Evolutionary conservation across 148 eudicot genomes (phyloP).

Genomic region (Bassia scoparia): DNA sequence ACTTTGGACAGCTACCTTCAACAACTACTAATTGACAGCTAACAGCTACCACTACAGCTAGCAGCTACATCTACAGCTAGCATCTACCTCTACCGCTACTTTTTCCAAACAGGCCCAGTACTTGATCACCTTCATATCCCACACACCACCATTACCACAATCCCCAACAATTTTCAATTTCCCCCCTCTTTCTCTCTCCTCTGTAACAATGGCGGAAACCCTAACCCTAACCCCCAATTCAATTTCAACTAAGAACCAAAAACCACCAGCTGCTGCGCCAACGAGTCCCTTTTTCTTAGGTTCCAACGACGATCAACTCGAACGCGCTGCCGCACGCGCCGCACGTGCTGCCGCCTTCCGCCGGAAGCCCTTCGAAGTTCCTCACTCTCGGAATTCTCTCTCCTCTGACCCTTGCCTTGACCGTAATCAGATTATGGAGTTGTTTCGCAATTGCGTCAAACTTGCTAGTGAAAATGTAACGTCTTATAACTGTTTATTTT

Average conservation of each 20-base stretch:
- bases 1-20: too few species aligned
- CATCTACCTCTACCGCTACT: too few species aligned
- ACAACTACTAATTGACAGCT: too few species aligned
- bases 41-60: too few species aligned
- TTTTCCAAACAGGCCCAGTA: too few species aligned
- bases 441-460: slow-evolving; percentile 79
- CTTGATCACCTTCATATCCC: neutral
- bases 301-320: slow-evolving; percentile 83
- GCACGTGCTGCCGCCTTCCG: slow-evolving; percentile 86
- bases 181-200: neutral
- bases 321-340: slow-evolving; percentile 91
- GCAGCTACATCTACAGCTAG: too few species aligned
- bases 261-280: slow-evolving; percentile 37
- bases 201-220: slow-evolving; percentile 50
- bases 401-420: slow-evolving; percentile 41
- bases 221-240: slow-evolving; percentile 45
- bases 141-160: neutral
- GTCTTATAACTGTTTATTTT: neutral
- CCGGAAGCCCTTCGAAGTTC: slow-evolving; percentile 40
- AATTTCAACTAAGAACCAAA: slow-evolving; percentile 26
- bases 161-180: neutral
- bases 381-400: slow-evolving; percentile 17
- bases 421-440: slow-evolving; percentile 63
- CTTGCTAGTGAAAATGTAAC: slow-evolving; percentile 89
- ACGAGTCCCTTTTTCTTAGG: slow-evolving; percentile 64